Conservation (phyloP, 1,284 basidiomycete species). For the Cystobasidium slooffiae region DNA sequence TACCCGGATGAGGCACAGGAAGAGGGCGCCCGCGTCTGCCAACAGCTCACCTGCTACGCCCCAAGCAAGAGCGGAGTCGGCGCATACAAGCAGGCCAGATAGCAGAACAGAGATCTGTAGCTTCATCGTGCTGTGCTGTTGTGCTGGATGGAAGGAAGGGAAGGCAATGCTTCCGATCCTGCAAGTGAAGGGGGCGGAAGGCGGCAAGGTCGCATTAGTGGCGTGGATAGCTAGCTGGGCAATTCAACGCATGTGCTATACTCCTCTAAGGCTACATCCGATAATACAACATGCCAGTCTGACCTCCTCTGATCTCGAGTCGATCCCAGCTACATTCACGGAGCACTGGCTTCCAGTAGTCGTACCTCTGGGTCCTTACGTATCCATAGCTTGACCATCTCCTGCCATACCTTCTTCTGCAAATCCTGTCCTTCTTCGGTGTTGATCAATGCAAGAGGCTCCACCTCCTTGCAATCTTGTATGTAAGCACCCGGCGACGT, state of each 20-base stretch:
- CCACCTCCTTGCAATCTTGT: slow-evolving; percentile 11
- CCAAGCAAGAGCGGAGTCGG: slow-evolving; percentile 51
- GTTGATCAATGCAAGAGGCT: slow-evolving; percentile 16
- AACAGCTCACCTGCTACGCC: slow-evolving; percentile 55
- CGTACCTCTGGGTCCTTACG: slow-evolving; percentile 31
- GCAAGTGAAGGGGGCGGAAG: too few species aligned
- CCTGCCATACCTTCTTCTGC: slow-evolving; percentile 39
- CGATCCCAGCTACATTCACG: background rate
- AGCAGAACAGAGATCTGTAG: background rate
- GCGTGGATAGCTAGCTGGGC: too few species aligned
- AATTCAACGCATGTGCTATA: too few species aligned
- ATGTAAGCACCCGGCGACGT: slow-evolving; percentile 43
- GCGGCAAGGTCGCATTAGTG: too few species aligned
- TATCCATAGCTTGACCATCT: slow-evolving; percentile 43
- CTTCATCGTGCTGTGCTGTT: background rate
- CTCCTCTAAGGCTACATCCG: too few species aligned
- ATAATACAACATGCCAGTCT: too few species aligned
- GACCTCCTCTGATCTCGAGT: too few species aligned
- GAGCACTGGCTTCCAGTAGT: slow-evolving; percentile 24
- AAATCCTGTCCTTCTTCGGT: slow-evolving; percentile 25
- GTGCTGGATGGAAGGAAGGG: background rate
- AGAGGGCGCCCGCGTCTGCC: slow-evolving; percentile 33
- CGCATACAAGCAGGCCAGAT: background rate
- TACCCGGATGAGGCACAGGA: background rate
- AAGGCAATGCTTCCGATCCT: background rate